Evolutionary conservation across 2,329 filamentous ascomycete species (phyloP), one percentile per base, ranked within the genome.

Genomic region (Ascochyta lentis): DNA sequence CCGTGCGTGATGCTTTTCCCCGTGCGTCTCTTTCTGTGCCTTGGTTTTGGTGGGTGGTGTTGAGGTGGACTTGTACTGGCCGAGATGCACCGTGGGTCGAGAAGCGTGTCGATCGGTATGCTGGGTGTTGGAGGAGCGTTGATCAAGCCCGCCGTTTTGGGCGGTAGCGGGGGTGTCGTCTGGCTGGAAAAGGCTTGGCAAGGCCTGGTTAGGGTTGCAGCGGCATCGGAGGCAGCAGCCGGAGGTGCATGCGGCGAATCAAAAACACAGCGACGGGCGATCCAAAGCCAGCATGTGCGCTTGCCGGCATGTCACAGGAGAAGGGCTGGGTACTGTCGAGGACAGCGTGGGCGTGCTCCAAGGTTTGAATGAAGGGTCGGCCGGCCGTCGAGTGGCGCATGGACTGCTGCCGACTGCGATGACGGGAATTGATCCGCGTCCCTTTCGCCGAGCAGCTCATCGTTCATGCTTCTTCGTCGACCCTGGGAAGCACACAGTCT

Each of bases 81-180:
- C 33, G n/a, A 35, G n/a, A 31, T 16, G 33, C 33, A 35, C 33
- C 33, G 33, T 35, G 15, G n/a, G n/a, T 31, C 29, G 29, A 31
- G 27, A 31, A 15, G 29, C 10, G 33, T 35, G 15, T 38, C 15
- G 24, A 31, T 42, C 31, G 24, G 46, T 10, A 6, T 35, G 33
- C 33, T 35, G 33, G 33, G 6, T n/a, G 16, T 19, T 34, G 31
- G 13, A 34, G 12, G 12, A 15, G 31, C 6, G 31, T 34, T n/a
- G 33, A 35, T 35, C 15, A n/a, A 35, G 33, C 19, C 22, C 6
- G 19, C 23, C 13, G 13, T 23, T 64, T 65, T 58, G 59, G 63
- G 63, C 38, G 31, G 51, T 52, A 46, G 64, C 52, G 64, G 63
- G 59, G 60, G 19, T 50, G 40, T 40, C 8, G 19, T 44, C 24